Base-by-base conservation (phyloP, 2,329 filamentous ascomycete genomes). In the Penicillium fuscoglaucum region DNA sequence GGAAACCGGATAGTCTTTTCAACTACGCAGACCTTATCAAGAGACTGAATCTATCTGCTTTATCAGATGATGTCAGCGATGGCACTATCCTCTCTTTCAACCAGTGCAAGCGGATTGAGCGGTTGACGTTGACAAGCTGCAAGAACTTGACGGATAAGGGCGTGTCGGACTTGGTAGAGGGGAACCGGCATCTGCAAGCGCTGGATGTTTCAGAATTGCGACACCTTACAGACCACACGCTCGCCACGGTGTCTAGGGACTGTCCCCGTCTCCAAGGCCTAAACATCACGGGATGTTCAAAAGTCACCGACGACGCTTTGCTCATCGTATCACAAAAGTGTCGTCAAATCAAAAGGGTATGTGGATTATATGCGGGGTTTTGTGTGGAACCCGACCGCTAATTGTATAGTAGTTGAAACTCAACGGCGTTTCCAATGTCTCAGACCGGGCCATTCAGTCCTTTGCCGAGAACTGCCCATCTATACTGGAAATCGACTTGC, bases 401-500 rank as follows among this genome's bases (percentile, higher is more conserved):
- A 57, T 17, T 29, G 6, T 13, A 24, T 40, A 26, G 19, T 68
- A 95, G 87, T 84, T 99, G 66, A 99, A 99, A 84, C 84, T 99
- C 61, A 99, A 98, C 75, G 90, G 93, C 57, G 96, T 95, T 72
- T 76, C 78, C n/a, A 90, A 96, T 75, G 80, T 97, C 35, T 91
- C 89, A 40, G 91, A 98, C 72, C 82, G 83, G 49, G 88, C 92
- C 7, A 88, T 98, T 62, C 80, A 90, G 58, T 90, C 92, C 4
- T 96, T 99, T 72, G 93, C 95, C 6, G 82, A 87, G 46, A 86
- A 96, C 75, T 97, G 93, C 73, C 90, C 88, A 13, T 93, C 96
- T 65, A 92, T 99, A 33, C 87, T 99, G 61, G 95, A 99, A 75
- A 96, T 99, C 61, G 95, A 99, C 72, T 84, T 99, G 15, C 90